These are phyloP conservation scores for Periconia macrospinosa DNA, from an alignment of 2,329 filamentous ascomycete species.

Conservation along the genomic window DNA sequence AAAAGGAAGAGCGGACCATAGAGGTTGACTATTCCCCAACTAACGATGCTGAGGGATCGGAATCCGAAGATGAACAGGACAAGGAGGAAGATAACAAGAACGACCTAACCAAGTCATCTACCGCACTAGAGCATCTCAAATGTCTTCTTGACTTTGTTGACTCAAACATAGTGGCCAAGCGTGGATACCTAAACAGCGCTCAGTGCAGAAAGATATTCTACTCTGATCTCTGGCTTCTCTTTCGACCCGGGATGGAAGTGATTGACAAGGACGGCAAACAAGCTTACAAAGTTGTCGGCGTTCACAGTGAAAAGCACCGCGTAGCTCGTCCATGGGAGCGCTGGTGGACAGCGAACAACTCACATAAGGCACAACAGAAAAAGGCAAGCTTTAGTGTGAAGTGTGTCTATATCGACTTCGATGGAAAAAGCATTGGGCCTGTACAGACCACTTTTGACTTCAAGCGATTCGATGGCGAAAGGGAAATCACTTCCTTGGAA, in stretches of 20 bases:
- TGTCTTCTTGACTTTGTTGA: constrained; percentile 4
- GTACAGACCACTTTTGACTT: constrained; percentile 23
- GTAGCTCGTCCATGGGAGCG: constrained; percentile 5
- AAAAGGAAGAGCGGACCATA: no score
- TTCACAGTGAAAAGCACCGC: constrained; percentile 8
- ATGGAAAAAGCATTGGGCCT: constrained; percentile 33
- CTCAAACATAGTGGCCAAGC: not conserved
- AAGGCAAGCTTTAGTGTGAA: not conserved
- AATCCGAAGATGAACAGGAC: no score
- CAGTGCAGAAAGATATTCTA: constrained; percentile 13
- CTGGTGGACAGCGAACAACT: not conserved
- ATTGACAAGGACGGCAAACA: constrained; percentile 18
- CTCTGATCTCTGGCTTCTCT: constrained; percentile 28
- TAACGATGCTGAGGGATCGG: no score
- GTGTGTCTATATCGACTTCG: constrained; percentile 34
- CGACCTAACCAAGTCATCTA: not conserved
- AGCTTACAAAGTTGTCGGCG: constrained; percentile 21
- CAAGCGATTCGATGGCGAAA: constrained; percentile 27
- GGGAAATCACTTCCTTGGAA: constrained; percentile 18
- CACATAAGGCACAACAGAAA: not conserved
- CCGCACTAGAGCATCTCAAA: not conserved
- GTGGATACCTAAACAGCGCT: constrained; percentile 1
- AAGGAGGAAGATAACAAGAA: not conserved
- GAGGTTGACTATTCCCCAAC: no score
- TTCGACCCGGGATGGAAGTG: constrained; percentile 17